Base-by-base conservation (phyloP, 371 early-diverging fungal species). In the Blakeslea trispora region DNA sequence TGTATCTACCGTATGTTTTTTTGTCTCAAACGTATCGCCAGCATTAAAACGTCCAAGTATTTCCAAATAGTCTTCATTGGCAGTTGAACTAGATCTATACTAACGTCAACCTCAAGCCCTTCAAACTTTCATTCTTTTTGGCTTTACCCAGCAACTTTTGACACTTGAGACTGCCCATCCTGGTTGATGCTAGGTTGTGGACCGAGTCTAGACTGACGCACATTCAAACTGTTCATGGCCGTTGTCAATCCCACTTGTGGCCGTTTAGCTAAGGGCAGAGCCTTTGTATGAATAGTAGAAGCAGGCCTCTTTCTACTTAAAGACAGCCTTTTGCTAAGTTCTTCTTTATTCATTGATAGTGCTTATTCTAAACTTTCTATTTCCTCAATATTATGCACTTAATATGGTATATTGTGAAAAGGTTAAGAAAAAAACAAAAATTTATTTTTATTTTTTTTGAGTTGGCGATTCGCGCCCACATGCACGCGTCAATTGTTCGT, bases 1-100 rank as follows among this genome's bases (percentile, higher is more conserved):
- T 19, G 40, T 37, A 15, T 55, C 55, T 14, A 13, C 40, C 2
- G n/a, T 31, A 28, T 18, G 21, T 41, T 45, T 55, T 31, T 22
- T 40, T 7, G 45, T 6, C 17, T 37, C 37, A 37, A 37, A 37
- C 14, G 37, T 37, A 14, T 37, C 37, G 3, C 37, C 37, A 13
- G 37, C 37, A 37, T 37, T 37, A 10, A 37, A 37, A 14, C 37
- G 37, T 37, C 37, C 7, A 37, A 37, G 37, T 9, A 14, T 37
- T 37, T 37, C 37, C 11, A 11, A 37, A 37, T 37, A 37, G 11
- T 9, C 14, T 13, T 37, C 37, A 37, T 1, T 37, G 9, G 11
- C 37, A 37, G 14, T 37, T 11, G 37, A 10, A 10, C 37, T 37
- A 13, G 37, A 14, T 14, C 37, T 37, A 37, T 13, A 14, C 9